These are phyloP conservation scores for Skeletonema menzelii DNA, from an alignment of 108 stramenopile species.

Conservation along the genomic window DNA sequence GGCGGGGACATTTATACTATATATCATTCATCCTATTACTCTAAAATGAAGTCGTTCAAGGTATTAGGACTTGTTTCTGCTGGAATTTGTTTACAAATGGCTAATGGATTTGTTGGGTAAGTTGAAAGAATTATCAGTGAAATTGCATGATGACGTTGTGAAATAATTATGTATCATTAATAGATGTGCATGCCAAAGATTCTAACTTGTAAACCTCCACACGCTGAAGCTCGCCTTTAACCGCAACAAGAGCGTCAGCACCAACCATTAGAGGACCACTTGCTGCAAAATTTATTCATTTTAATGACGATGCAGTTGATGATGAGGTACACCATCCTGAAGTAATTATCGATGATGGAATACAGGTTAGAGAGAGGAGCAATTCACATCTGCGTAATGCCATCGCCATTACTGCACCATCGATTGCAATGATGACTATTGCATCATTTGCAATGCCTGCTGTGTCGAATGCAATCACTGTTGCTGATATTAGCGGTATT, in stretches of 20 bases:
- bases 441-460: slow-evolving; percentile 24
- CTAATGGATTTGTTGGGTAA: slow-evolving; percentile 27
- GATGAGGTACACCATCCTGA: slow-evolving; percentile 2
- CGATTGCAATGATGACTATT: slow-evolving; percentile 20
- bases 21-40: not conserved
- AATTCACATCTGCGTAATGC: slow-evolving; percentile 6
- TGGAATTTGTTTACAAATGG: slow-evolving; percentile 10
- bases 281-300: not conserved
- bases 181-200: not conserved
- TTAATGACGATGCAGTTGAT: not conserved
- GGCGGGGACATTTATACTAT: not conserved
- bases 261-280: slow-evolving; percentile 9
- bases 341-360: slow-evolving; percentile 2
- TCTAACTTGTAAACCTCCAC: not conserved
- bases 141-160: not conserved
- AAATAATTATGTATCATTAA: not conserved
- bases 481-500: slow-evolving; percentile 32
- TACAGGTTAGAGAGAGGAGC: slow-evolving; percentile 3
- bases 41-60: slow-evolving; percentile 7
- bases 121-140: not conserved
- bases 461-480: slow-evolving; percentile 43
- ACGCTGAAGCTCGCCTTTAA: slow-evolving; percentile 10
- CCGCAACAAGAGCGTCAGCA: not conserved
- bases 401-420: slow-evolving; percentile 17
- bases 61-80: not conserved